Evolutionary conservation across 495 filamentous ascomycete genomes (phyloP).

Genomic region (Acidiella bohemica): DNA sequence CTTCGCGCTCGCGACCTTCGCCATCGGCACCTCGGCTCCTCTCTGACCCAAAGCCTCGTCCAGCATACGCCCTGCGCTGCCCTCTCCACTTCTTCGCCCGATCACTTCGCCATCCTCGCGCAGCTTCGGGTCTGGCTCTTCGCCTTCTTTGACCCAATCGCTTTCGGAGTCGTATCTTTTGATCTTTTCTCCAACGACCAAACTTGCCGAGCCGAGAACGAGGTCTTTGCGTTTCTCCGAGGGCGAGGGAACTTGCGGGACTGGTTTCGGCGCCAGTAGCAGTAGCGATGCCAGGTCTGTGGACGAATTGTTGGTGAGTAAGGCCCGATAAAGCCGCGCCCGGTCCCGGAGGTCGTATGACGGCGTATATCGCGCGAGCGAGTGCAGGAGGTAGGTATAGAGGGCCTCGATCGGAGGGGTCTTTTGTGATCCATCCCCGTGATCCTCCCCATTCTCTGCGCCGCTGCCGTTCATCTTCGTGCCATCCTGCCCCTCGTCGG

Average conservation of each 20-base stretch:
- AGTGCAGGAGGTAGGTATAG: conserved; percentile 71
- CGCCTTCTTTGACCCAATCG: conserved; percentile 67
- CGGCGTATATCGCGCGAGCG: conserved; percentile 79
- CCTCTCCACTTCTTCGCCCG: conserved; percentile 22
- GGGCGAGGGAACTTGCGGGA: conserved; percentile 73
- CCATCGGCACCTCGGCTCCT: conserved; percentile 19
- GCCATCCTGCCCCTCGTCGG: conserved; percentile 16
- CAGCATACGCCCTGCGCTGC: conserved; percentile 15
- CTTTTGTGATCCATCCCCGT: conserved; percentile 22
- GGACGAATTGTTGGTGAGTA: conserved; percentile 57
- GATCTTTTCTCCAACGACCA: conserved; percentile 54
- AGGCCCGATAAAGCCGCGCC: conserved; percentile 68
- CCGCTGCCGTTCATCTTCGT: conserved; percentile 7
- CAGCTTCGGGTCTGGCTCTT: conserved; percentile 65
- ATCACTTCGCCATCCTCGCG: conserved; percentile 37
- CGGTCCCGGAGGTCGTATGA: conserved; percentile 93
- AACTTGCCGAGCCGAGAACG: conserved; percentile 65
- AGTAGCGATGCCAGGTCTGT: conserved; percentile 81
- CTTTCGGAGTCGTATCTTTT: conserved; percentile 66
- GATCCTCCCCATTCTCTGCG: conserved; percentile 24
- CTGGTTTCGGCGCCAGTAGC: conserved; percentile 85
- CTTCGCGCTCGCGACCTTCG: conserved; percentile 33
- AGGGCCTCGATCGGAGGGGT: conserved; percentile 59
- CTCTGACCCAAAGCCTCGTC: conserved; percentile 22
- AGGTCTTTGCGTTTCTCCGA: conserved; percentile 65